A percentile compares a stretch with the other conserved stretches of the same genome.
Evolutionary conservation across 1,284 basidiomycete genomes (phyloP).

Genomic region (Golubevia pallescens): DNA sequence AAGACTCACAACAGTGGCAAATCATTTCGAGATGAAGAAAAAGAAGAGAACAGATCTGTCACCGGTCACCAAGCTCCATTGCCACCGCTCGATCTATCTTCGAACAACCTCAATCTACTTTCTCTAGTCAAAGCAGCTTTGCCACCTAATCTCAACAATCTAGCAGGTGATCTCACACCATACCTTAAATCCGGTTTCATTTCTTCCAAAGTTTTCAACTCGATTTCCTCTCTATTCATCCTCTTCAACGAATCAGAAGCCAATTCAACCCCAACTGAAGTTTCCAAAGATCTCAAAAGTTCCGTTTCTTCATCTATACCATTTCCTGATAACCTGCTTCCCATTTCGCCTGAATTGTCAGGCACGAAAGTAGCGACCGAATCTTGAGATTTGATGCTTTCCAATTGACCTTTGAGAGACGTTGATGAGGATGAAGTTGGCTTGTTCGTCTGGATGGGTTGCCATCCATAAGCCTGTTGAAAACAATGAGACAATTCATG

Average conservation of each 20-base stretch:
- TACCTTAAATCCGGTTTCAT: background rate
- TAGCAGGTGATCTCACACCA: background rate
- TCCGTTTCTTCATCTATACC: background rate
- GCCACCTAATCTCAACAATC: background rate
- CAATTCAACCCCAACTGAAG: background rate
- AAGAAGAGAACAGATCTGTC: too few relatives aligned
- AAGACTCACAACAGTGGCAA: too few relatives aligned
- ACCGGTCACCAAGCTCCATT: background rate
- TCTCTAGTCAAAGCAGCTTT: background rate
- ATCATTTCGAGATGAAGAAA: too few relatives aligned
- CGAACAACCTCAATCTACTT: background rate
- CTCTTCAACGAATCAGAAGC: background rate
- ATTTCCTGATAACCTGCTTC: background rate
- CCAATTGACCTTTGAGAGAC: background rate
- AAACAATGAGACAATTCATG: too few relatives aligned
- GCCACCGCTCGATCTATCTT: background rate
- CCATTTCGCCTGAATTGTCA: background rate
- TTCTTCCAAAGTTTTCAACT: background rate
- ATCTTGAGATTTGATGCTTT: background rate
- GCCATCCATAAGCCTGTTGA: too few relatives aligned
- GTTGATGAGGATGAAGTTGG: too few relatives aligned
- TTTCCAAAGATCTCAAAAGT: background rate
- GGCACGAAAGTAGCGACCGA: background rate
- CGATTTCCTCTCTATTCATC: background rate
- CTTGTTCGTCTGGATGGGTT: too few relatives aligned